These are phyloP conservation scores for Adansonia rubrostipa DNA, from an alignment of 441 rosid species.

Conservation along the genomic window DNA sequence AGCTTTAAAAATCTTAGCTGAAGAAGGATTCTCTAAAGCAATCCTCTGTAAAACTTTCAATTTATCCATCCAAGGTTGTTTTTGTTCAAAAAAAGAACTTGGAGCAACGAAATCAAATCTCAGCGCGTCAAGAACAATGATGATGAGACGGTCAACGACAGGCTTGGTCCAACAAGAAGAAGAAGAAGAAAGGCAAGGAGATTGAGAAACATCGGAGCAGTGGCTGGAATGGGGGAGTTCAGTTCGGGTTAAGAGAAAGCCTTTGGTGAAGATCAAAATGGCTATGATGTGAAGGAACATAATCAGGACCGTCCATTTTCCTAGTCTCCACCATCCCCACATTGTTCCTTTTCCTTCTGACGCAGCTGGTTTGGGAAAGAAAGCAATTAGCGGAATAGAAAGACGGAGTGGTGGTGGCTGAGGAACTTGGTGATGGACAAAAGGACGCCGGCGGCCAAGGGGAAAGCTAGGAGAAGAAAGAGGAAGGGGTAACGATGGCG, in stretches of 20 bases:
- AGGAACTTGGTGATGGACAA: not conserved
- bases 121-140: conserved; percentile 88
- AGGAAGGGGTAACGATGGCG: not conserved
- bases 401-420: not conserved
- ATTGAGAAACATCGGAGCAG: conserved; percentile 67
- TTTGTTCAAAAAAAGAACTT: conserved; percentile 58
- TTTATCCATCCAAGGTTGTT: conserved; percentile 92
- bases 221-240: conserved; percentile 82
- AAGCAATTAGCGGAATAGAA: not conserved
- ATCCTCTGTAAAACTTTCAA: conserved; percentile 68
- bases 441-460: not conserved
- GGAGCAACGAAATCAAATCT: conserved; percentile 90
- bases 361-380: not conserved
- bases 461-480: not conserved
- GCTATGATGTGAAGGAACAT: conserved; percentile 59
- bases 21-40: conserved; percentile 61
- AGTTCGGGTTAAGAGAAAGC: conserved; percentile 91
- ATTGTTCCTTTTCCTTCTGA: conserved; percentile 5
- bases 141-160: conserved; percentile 70
- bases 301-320: conserved; percentile 46
- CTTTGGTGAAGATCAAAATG: conserved; percentile 75
- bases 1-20: conserved; percentile 89
- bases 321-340: conserved; percentile 38
- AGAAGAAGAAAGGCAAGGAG: conserved; percentile 59
- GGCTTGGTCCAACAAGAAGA: conserved; percentile 75